A percentile compares a stretch with the other conserved stretches of the same genome.
Conservation (phyloP, 2,329 filamentous ascomycete genomes). For the Rachicladosporium sp. region DNA sequence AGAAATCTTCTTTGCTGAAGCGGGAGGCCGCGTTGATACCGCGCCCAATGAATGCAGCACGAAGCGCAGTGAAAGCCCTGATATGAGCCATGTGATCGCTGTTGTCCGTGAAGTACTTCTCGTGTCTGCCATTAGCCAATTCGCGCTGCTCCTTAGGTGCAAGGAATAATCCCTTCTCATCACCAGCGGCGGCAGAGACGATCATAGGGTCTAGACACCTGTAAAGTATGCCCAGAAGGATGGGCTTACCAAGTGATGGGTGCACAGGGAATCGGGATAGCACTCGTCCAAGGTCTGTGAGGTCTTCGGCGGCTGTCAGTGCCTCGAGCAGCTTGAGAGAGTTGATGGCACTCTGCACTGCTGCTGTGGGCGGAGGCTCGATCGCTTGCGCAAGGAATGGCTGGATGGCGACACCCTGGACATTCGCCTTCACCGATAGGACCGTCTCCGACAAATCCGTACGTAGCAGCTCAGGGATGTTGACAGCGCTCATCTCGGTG, state of each 20-base stretch:
- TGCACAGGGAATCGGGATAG: constrained; percentile 30
- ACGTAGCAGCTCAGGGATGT: constrained; percentile 30
- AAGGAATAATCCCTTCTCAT: constrained; percentile 25
- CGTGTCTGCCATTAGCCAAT: constrained; percentile 14
- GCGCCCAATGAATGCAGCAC: constrained; percentile 17
- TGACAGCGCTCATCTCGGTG: constrained; percentile 22
- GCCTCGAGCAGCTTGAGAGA: constrained; percentile 31
- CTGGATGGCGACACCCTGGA: constrained; percentile 21
- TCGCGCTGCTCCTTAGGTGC: constrained; percentile 16
- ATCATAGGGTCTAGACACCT: constrained; percentile 40
- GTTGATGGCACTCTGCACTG: constrained; percentile 27
- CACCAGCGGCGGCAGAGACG: constrained; percentile 26
- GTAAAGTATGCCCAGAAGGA: constrained; percentile 40
- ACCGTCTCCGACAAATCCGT: constrained; percentile 34
- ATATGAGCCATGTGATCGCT: constrained; percentile 37
- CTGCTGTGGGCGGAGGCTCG: constrained; percentile 30
- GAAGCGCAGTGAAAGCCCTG: constrained; percentile 32
- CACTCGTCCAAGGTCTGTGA: constrained; percentile 37
- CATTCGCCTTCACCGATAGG: constrained; percentile 30
- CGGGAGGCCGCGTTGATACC: constrained; percentile 20
- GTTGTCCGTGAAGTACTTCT: constrained; percentile 23
- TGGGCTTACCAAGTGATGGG: constrained; percentile 37
- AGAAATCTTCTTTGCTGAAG: constrained; percentile 21
- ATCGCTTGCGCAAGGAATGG: constrained; percentile 32
- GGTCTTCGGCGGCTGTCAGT: constrained; percentile 29